Conservation (phyloP, 2,329 filamentous ascomycete genomes). For the Fusarium abutilonis region DNA sequence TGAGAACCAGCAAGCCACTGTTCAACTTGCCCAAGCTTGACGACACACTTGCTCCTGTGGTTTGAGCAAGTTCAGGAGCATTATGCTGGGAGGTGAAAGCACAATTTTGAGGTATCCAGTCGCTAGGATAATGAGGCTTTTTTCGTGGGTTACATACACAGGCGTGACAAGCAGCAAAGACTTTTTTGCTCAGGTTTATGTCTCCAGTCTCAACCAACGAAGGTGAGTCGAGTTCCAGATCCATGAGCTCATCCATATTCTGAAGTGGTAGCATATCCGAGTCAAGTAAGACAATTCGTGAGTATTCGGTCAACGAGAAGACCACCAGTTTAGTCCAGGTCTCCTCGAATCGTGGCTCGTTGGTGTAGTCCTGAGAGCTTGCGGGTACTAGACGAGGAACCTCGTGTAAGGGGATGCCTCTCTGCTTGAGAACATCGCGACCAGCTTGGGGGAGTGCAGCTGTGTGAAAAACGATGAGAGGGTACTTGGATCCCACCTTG, state of each 20-base stretch:
- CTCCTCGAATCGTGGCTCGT: neutral
- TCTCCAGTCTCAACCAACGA: neutral
- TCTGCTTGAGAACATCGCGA: neutral
- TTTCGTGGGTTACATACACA: conserved; percentile 22
- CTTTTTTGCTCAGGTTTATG: fast-evolving
- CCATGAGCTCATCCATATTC: conserved; percentile 31
- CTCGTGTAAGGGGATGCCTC: neutral
- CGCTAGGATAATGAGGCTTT: conserved; percentile 10
- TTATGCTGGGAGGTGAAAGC: conserved; percentile 17
- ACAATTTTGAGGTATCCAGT: conserved; percentile 20
- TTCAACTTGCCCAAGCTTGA: conserved; percentile 10
- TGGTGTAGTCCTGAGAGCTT: conserved; percentile 2
- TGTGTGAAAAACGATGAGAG: conserved; percentile 11
- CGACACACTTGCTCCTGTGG: neutral
- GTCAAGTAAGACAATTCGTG: conserved; percentile 15
- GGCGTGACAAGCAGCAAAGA: conserved; percentile 27
- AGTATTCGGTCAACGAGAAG: conserved; percentile 9
- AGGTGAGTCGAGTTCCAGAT: neutral
- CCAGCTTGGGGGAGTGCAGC: neutral
- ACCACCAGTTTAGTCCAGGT: conserved; percentile 13
- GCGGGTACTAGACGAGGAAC: conserved; percentile 2
- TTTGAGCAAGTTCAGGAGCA: conserved; percentile 4
- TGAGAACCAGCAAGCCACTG: conserved; percentile 20
- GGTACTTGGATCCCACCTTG: conserved; percentile 12
- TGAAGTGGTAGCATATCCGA: conserved; percentile 15